Percentiles rank a stretch among this genome's conserved stretches.
Conservation (phyloP, 129 eudicot genomes). For the Centella asiatica region DNA sequence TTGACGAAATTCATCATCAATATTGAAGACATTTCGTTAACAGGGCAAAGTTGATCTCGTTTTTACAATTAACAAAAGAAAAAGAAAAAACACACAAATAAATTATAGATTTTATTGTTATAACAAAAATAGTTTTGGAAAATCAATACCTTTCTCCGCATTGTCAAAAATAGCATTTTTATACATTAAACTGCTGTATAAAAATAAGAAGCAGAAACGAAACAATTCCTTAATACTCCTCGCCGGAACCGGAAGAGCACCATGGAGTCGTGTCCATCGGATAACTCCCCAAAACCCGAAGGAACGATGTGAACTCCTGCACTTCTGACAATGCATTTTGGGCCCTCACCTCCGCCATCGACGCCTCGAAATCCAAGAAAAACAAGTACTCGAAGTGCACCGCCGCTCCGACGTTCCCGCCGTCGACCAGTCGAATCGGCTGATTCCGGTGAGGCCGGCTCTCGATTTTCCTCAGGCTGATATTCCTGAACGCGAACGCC, state of each 20-base stretch:
- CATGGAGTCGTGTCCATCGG: conserved; percentile 97
- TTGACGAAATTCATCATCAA: no score
- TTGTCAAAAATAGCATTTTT: no score
- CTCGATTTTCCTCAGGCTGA: conserved; percentile 73
- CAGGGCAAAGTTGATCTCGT: no score
- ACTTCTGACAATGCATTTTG: conserved; percentile 87
- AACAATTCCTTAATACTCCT: no score
- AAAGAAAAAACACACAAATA: no score
- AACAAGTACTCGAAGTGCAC: conserved; percentile 93
- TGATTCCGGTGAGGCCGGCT: conserved; percentile 80
- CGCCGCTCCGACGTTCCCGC: conserved; percentile 72
- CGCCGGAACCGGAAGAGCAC: conserved; percentile 58
- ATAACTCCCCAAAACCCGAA: conserved; percentile 90
- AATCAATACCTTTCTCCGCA: no score
- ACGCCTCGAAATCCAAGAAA: conserved; percentile 86
- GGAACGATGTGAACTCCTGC: conserved; percentile 75
- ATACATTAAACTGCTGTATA: no score
- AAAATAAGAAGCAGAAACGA: no score
- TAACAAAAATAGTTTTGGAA: no score
- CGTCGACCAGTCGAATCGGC: conserved; percentile 74
- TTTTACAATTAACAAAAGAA: no score
- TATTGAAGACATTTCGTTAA: no score
- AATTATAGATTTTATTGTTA: no score
- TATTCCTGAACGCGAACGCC: conserved; percentile 74
- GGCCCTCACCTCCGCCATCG: conserved; percentile 94